A percentile compares a stretch with the other conserved stretches of the same genome.
These are phyloP conservation scores for Oryza australiensis DNA, from an alignment of 176 grass and related monocot species.

Conservation along the genomic window DNA sequence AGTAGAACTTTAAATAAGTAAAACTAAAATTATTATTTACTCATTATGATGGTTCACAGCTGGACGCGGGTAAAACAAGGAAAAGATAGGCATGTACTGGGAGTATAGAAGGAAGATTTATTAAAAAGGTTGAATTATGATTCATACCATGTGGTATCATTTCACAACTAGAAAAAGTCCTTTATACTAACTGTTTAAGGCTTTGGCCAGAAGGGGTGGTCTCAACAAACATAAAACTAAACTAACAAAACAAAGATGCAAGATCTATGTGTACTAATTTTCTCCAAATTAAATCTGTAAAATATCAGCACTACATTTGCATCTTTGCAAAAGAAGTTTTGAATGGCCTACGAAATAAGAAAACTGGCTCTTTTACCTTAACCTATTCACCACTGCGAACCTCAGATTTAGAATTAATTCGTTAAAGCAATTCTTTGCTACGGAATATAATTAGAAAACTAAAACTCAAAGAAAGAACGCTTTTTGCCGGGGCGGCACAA, in stretches of 20 bases:
- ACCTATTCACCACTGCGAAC: neutral
- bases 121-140: neutral
- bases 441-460: neutral
- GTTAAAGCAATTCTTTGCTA: neutral
- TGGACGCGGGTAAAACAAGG: neutral
- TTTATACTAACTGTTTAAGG: neutral
- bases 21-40: slow-evolving; percentile 37
- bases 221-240: neutral
- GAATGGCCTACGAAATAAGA: neutral
- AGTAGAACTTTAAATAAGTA: slow-evolving; percentile 56
- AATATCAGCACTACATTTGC: neutral
- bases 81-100: neutral
- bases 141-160: neutral
- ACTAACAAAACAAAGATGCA: neutral
- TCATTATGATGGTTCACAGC: neutral
- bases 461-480: neutral
- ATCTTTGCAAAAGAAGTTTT: neutral
- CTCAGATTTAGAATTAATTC: neutral
- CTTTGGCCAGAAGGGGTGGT: neutral
- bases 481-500: no score
- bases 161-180: neutral
- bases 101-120: neutral
- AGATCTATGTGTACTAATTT: neutral
- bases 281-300: neutral
- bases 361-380: neutral